phyloP scores from a whole-genome alignment of 345 rosid genomes.

The Rhodamnia rubescens region DNA sequence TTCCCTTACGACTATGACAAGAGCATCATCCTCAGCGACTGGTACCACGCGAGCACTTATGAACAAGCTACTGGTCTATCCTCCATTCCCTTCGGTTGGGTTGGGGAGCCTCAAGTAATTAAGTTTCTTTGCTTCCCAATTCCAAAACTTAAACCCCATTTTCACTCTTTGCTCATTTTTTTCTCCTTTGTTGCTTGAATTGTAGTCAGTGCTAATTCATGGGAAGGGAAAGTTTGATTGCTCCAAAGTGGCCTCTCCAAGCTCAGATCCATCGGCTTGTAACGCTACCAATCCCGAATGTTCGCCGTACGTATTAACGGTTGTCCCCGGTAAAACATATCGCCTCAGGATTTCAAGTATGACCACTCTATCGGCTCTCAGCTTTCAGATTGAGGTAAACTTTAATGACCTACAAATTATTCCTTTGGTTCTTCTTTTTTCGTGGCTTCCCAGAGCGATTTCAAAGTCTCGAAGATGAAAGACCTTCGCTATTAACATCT shows the following conservation, averaged over 20 bases:
- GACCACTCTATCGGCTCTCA: slow-evolving; percentile 56
- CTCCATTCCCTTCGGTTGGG: slow-evolving; percentile 47
- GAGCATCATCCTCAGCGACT: slow-evolving; percentile 55
- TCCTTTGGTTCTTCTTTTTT: neutral
- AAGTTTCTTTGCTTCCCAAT: neutral
- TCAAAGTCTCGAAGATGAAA: neutral
- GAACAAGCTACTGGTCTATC: slow-evolving; percentile 55
- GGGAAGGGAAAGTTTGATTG: slow-evolving; percentile 68
- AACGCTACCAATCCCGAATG: slow-evolving; percentile 39
- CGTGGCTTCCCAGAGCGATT: neutral
- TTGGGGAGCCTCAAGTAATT: slow-evolving; percentile 61
- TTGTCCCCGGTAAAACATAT: slow-evolving; percentile 52
- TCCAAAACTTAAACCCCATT: neutral
- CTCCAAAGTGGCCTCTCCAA: slow-evolving; percentile 18
- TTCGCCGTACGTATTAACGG: slow-evolving; percentile 23
- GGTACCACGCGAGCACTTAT: slow-evolving; percentile 57
- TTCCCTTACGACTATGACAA: slow-evolving; percentile 48
- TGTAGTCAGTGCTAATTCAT: slow-evolving; percentile 53
- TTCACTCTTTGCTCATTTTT: neutral
- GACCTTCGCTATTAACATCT: neutral
- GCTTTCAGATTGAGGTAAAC: slow-evolving; percentile 63
- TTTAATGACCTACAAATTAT: neutral
- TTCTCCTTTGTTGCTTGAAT: neutral
- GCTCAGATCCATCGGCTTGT: slow-evolving; percentile 16
- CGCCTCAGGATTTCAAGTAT: slow-evolving; percentile 48